These are phyloP conservation scores for Fusarium euwallaceae DNA, from an alignment of 2,329 filamentous ascomycete species.

Conservation along the genomic window DNA sequence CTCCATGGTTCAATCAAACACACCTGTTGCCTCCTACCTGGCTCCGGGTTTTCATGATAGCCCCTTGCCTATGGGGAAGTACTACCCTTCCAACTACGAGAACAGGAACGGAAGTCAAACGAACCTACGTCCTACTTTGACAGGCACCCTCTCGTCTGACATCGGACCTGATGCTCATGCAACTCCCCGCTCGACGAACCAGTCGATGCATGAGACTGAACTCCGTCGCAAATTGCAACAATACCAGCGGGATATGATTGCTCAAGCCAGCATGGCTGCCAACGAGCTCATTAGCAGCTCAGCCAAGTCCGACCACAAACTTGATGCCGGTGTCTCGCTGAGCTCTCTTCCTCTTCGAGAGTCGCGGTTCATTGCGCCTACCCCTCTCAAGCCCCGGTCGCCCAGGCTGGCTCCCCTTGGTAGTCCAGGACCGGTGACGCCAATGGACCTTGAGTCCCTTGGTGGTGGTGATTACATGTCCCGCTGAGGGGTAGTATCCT, in stretches of 20 bases:
- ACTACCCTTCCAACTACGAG: slow-evolving; percentile 74
- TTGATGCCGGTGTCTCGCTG: slow-evolving; percentile 49
- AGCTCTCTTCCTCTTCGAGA: slow-evolving; percentile 54
- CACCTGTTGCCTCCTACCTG: slow-evolving; percentile 65
- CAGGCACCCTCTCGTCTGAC: slow-evolving; percentile 48
- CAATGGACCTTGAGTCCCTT: slow-evolving; percentile 66
- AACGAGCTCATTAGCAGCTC: slow-evolving; percentile 56
- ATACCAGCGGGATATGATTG: slow-evolving; percentile 73
- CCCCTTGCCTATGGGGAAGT: slow-evolving; percentile 70
- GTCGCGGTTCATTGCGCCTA: slow-evolving; percentile 54
- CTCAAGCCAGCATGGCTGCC: slow-evolving; percentile 67
- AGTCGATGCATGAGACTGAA: slow-evolving; percentile 54
- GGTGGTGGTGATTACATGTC: slow-evolving; percentile 55
- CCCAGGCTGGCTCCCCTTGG: slow-evolving; percentile 66
- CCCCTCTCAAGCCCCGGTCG: slow-evolving; percentile 61
- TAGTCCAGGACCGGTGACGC: slow-evolving; percentile 72
- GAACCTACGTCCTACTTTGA: slow-evolving; percentile 40
- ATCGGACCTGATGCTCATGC: slow-evolving; percentile 55
- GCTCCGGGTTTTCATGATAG: slow-evolving; percentile 63
- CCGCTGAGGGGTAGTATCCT: slow-evolving; percentile 18
- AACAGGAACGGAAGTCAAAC: slow-evolving; percentile 49
- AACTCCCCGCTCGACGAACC: slow-evolving; percentile 32
- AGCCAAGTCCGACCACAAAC: slow-evolving; percentile 42
- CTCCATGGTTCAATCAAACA: slow-evolving; percentile 49
- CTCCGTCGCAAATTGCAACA: slow-evolving; percentile 66